Conservation (phyloP, 208 protist species). For the Leishmania tarentolae region DNA sequence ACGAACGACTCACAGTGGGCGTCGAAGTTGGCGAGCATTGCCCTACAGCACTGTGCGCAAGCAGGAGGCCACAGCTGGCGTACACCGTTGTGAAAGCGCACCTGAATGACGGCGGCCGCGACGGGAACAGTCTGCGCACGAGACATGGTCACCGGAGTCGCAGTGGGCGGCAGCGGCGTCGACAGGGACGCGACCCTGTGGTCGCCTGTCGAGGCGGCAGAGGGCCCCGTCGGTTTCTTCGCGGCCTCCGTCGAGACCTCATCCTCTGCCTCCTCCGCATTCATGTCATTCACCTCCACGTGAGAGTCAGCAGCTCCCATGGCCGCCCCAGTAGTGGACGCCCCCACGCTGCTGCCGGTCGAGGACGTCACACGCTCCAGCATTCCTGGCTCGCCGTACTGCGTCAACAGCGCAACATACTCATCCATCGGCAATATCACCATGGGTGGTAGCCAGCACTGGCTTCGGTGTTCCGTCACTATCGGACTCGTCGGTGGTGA, state of each 20-base stretch:
- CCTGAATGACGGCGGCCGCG: conserved; percentile 27
- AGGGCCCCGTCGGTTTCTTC: neutral
- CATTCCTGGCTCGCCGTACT: conserved; percentile 49
- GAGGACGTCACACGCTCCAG: conserved; percentile 18
- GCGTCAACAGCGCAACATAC: conserved; percentile 46
- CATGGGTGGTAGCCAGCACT: conserved; percentile 62
- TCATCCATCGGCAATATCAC: conserved; percentile 73
- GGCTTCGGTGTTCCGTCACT: conserved; percentile 18
- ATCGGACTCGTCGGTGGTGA: neutral
- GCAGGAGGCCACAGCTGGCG: conserved; percentile 42
- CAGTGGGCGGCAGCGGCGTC: neutral
- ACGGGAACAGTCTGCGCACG: conserved; percentile 8
- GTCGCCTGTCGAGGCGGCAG: neutral
- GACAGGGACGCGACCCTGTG: neutral
- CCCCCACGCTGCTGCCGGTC: neutral
- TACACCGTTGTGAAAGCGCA: conserved; percentile 54
- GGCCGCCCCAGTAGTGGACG: neutral
- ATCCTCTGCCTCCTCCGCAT: conserved; percentile 10
- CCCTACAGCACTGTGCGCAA: conserved; percentile 44
- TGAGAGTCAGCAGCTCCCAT: neutral
- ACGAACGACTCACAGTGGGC: conserved; percentile 51
- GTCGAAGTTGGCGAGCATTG: conserved; percentile 43
- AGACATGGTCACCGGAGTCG: neutral
- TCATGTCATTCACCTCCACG: conserved; percentile 14
- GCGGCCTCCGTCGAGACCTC: neutral